Evolutionary conservation across 805 yeast species (phyloP), one percentile per base, ranked within the genome.

Genomic region (Wickerhamomyces kurtzmanii): DNA sequence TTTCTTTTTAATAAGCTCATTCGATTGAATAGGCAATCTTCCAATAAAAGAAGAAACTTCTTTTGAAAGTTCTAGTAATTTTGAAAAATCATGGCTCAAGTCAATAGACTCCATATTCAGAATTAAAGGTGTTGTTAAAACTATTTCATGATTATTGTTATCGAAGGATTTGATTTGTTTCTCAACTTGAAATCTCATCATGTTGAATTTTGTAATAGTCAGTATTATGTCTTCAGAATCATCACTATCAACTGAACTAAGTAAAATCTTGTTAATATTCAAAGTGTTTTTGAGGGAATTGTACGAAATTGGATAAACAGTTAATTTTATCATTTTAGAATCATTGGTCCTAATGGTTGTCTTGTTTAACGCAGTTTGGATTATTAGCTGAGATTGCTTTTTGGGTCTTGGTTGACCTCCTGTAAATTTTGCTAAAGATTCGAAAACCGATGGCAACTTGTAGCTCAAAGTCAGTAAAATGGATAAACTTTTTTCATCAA

Each of bases 251-350:
- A 26, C 3, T 21, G 34, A 34, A 12, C 38, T 48, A 3, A 61
- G 12, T 2, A 49, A 20, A 2, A 64, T 32, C 26, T 56, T 57
- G 5, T 55, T 55, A 6, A 66, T 43, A 4, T 41, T 47, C 8
- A 68, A 28, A 4, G 41, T 43, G 5, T 54, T 51, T 5, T 46
- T 45, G 1, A 40, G 28, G 8, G 66, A 54, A 27, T 59, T 61
- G 34, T 44, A 66, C 0, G 68, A 56, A 1, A 71, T 35, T 1
- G 80, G 78, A 8, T 60, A 51, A 0, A 68, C 29, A 3, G 53
- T 46, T 0, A 47, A 18, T 16, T 40, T 47, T 5, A 68, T 4
- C 1, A 15, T 8, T 2, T 11, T 23, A 4, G 24, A 16, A 4
- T 27, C 32, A 9, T 36, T 20, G 5, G 42, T 17, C 2, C 24